Conservation (phyloP, 1,139 yeast genomes). For the Scheffersomyces quercinus region DNA sequence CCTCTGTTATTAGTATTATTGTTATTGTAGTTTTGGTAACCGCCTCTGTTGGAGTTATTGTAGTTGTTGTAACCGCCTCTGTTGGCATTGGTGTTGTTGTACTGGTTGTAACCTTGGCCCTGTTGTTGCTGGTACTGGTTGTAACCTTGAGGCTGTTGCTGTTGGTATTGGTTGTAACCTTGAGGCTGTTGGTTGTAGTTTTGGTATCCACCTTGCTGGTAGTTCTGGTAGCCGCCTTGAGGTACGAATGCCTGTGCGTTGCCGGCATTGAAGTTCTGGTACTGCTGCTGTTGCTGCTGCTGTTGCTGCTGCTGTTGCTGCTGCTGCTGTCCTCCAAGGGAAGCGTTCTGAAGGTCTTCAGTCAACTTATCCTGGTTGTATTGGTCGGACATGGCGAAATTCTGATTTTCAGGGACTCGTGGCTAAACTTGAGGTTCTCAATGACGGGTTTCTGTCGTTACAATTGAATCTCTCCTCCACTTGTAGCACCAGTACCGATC, state of each 20-base stretch:
- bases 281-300: slow-evolving; percentile 17
- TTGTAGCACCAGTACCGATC: too few species aligned
- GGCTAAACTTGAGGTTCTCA: too few species aligned
- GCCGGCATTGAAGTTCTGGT: slow-evolving; percentile 37
- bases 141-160: slow-evolving; percentile 18
- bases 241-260: slow-evolving; percentile 48
- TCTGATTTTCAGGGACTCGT: too few species aligned
- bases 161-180: slow-evolving; percentile 18
- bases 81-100: slow-evolving; percentile 15
- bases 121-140: slow-evolving; percentile 11
- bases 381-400: slow-evolving; percentile 42
- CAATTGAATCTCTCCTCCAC: too few species aligned
- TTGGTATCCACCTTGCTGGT: slow-evolving; percentile 20
- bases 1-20: slow-evolving; percentile 22
- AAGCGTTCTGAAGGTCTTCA: slow-evolving; percentile 54
- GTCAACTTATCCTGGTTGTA: slow-evolving; percentile 54
- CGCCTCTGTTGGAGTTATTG: slow-evolving; percentile 19
- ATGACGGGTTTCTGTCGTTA: too few species aligned
- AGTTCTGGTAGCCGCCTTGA: slow-evolving; percentile 16
- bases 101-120: slow-evolving; percentile 14
- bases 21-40: slow-evolving; percentile 30
- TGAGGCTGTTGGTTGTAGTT: slow-evolving; percentile 13
- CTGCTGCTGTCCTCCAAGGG: slow-evolving; percentile 25
- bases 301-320: slow-evolving; percentile 13
- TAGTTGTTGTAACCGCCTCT: slow-evolving; percentile 25